Conservation (phyloP, 2,329 filamentous ascomycete genomes). For the Xylaria multiplex region DNA sequence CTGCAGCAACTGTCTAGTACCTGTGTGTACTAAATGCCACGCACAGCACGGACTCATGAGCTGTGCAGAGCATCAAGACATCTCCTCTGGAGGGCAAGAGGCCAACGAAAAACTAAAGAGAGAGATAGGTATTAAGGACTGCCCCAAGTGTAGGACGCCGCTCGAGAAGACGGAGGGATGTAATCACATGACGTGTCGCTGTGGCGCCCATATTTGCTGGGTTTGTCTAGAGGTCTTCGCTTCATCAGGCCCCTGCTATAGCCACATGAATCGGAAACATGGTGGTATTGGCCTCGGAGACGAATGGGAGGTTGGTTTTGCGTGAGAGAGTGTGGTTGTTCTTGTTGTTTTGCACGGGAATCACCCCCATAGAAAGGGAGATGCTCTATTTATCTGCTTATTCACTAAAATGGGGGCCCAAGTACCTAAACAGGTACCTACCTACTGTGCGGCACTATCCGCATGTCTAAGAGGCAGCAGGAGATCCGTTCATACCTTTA, state of each 20-base stretch:
- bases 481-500: too few relatives aligned
- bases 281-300: constrained; percentile 17
- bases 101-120: constrained; percentile 48
- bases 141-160: constrained; percentile 53
- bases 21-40: constrained; percentile 52
- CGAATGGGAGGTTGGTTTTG: constrained; percentile 4
- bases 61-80: constrained; percentile 50
- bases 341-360: too few relatives aligned
- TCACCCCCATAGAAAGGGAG: too few relatives aligned
- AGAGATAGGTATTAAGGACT: constrained; percentile 53
- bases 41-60: constrained; percentile 48
- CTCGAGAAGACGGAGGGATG: constrained; percentile 59
- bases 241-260: constrained; percentile 37
- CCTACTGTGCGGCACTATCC: too few relatives aligned
- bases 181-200: constrained; percentile 59
- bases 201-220: constrained; percentile 60
- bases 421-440: too few relatives aligned
- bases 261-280: constrained; percentile 40
- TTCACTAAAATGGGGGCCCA: too few relatives aligned
- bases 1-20: constrained; percentile 52
- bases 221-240: constrained; percentile 54
- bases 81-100: constrained; percentile 41
- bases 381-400: too few relatives aligned
- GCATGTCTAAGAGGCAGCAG: too few relatives aligned
- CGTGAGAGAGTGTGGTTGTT: too few relatives aligned